phyloP scores from a whole-genome alignment of 129 eudicot species.

The Flaveria brownii region DNA sequence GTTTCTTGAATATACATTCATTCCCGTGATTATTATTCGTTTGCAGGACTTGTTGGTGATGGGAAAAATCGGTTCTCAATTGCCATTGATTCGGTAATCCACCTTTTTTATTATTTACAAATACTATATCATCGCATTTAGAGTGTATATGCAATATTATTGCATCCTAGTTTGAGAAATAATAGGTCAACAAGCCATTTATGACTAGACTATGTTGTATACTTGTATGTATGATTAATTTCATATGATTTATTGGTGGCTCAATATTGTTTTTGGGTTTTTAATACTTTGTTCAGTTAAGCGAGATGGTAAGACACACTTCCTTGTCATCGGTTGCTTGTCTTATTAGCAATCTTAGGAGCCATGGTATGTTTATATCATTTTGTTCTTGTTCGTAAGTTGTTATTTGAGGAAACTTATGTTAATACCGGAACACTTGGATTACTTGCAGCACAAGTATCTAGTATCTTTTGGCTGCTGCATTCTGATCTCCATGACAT shows the following conservation, averaged over 20 bases:
- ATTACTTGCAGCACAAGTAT: slow-evolving; percentile 65
- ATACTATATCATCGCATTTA: not conserved
- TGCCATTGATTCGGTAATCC: slow-evolving; percentile 86
- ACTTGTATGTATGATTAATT: not conserved
- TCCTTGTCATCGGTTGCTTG: slow-evolving; percentile 67
- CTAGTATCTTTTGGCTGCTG: slow-evolving; percentile 72
- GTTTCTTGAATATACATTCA: not conserved
- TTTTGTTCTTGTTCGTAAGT: not conserved
- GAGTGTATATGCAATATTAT: not conserved
- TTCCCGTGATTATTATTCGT: slow-evolving; percentile 21
- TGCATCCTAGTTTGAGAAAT: not conserved
- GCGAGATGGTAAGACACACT: slow-evolving; percentile 74
- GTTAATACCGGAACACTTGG: not conserved
- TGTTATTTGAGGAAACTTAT: not conserved
- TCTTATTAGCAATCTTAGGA: slow-evolving; percentile 71
- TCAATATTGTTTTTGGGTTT: not conserved
- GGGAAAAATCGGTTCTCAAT: slow-evolving; percentile 72
- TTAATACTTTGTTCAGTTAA: slow-evolving; percentile 49
- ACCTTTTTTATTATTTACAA: not conserved
- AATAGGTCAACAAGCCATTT: not conserved
- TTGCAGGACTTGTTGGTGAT: slow-evolving; percentile 66
- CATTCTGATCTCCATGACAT: slow-evolving; percentile 77
- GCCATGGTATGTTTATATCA: slow-evolving; percentile 61
- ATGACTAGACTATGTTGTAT: not conserved
- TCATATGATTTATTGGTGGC: not conserved